These are phyloP conservation scores for Globisporangium nagaii DNA, from an alignment of 352 stramenopile genomes.

Conservation along the genomic window DNA sequence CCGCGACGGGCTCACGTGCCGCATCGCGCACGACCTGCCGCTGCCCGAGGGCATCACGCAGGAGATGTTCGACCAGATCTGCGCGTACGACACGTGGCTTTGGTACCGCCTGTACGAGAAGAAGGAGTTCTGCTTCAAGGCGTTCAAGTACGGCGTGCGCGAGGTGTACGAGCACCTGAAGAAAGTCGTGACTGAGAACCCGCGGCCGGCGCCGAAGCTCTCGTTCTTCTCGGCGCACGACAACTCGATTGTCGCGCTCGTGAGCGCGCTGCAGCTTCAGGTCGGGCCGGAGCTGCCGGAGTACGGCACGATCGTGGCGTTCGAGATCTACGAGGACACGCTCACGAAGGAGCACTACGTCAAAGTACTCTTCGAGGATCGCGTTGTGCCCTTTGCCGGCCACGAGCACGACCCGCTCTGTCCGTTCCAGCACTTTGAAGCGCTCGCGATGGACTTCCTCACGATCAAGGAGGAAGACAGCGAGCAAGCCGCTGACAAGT, in stretches of 20 bases:
- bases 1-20: slow-evolving; percentile 62
- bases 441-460: slow-evolving; percentile 46
- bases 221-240: slow-evolving; percentile 83
- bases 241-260: slow-evolving; percentile 77
- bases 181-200: slow-evolving; percentile 26
- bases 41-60: slow-evolving; percentile 65
- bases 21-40: slow-evolving; percentile 46
- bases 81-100: slow-evolving; percentile 73
- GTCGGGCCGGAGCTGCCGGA: slow-evolving; percentile 47
- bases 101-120: slow-evolving; percentile 73
- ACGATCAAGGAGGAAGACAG: slow-evolving; percentile 1
- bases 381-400: slow-evolving; percentile 40
- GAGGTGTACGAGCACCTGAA: slow-evolving; percentile 54
- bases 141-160: slow-evolving; percentile 58
- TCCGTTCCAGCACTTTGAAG: slow-evolving; percentile 61
- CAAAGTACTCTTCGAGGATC: slow-evolving; percentile 54
- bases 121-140: slow-evolving; percentile 48
- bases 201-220: slow-evolving; percentile 32
- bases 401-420: slow-evolving; percentile 49
- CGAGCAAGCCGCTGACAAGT: slow-evolving; percentile 5
- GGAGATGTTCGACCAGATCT: slow-evolving; percentile 50
- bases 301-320: slow-evolving; percentile 63
- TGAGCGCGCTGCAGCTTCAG: slow-evolving; percentile 63
- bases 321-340: slow-evolving; percentile 64
- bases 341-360: slow-evolving; percentile 45